Evolutionary conservation across 345 rosid genomes (phyloP).

Genomic region (Eutrema heterophyllum): DNA sequence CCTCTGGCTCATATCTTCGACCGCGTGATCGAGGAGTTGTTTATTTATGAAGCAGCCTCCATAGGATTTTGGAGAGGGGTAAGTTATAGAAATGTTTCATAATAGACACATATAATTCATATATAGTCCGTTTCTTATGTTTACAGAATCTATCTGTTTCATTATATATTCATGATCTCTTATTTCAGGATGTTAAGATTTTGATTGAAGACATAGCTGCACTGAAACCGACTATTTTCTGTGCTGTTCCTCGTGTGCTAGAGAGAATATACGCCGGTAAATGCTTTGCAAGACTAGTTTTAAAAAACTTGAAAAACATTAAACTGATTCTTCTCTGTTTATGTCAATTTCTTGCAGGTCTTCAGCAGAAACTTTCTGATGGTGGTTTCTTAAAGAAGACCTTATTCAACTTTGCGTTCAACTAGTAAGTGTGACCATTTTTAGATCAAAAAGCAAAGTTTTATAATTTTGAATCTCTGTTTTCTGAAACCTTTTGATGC

Average conservation of each 20-base stretch:
- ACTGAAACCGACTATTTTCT: slow-evolving; percentile 85
- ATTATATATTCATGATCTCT: background rate
- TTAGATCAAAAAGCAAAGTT: background rate
- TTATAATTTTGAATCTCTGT: background rate
- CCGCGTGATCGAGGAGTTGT: slow-evolving; percentile 78
- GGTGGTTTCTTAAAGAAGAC: slow-evolving; percentile 60
- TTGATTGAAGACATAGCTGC: slow-evolving; percentile 84
- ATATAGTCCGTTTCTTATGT: background rate
- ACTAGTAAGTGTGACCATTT: slow-evolving; percentile 47
- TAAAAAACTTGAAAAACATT: background rate
- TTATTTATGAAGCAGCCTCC: slow-evolving; percentile 66
- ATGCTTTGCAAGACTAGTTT: background rate
- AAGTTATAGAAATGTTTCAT: slow-evolving; percentile 14
- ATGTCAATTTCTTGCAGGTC: slow-evolving; percentile 29
- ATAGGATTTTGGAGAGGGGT: slow-evolving; percentile 99
- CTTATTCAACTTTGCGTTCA: slow-evolving; percentile 66
- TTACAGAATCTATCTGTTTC: too few relatives aligned
- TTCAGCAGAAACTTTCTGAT: slow-evolving; percentile 70
- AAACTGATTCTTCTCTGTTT: background rate
- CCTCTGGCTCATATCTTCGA: slow-evolving; percentile 98
- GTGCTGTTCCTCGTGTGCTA: slow-evolving; percentile 97
- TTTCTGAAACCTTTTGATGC: background rate
- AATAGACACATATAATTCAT: too few relatives aligned
- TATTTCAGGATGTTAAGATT: slow-evolving; percentile 76
- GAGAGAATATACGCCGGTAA: slow-evolving; percentile 81